Base-by-base conservation (phyloP, 2,329 filamentous ascomycete species). In the Diaporthe caulivora region DNA sequence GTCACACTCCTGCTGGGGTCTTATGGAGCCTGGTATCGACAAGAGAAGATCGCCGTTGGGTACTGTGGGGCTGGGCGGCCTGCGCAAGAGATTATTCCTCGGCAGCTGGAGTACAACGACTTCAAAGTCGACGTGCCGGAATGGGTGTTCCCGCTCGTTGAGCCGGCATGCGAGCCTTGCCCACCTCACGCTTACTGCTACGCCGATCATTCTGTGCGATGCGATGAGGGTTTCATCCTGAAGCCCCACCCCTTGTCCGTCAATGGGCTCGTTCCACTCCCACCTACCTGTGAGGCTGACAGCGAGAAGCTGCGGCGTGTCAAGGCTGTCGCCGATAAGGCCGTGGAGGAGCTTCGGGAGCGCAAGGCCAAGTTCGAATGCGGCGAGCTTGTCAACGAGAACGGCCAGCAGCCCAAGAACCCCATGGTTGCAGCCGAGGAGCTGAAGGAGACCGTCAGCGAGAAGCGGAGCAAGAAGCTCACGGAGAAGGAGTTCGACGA, bases 41-140 rank as follows among this genome's bases (percentile, higher is more conserved):
- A 98, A 80, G 97, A 99, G 83, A 98, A 98, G 87, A 86, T 98
- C n/a, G 93, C 94, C 21, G 94, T 98, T 26, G 97, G 97, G 44
- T 99, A 97, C 80, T 99, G 97, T 81, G 95, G 95, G 17, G 89
- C 97, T 70, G 97, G 93, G 31, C 90, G 92, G 70, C 86, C 90
- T 62, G 89, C 87, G 2, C 86, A 83, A 42, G 80, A 86, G 76
- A 80, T 91, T 40, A 81, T 90, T 24, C 87, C 88, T 15, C 80
- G 82, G n/a, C 81, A 80, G 73, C 77, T 85, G 15, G 89, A 91
- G 40, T 73, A 73, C 31, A 57, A 75, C 11, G 73, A 69, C 54
- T 71, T 34, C 60, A 69, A 71, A 18, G 86, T 93, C 17, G 87
- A 90, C 31, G 86, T 98, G 24, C 95, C 96, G 3, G 91, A 94